A percentile compares a stretch with the other conserved stretches of the same genome.
Evolutionary conservation across 2,329 filamentous ascomycete species (phyloP).

Genomic region (Aureobasidium leucospermi): DNA sequence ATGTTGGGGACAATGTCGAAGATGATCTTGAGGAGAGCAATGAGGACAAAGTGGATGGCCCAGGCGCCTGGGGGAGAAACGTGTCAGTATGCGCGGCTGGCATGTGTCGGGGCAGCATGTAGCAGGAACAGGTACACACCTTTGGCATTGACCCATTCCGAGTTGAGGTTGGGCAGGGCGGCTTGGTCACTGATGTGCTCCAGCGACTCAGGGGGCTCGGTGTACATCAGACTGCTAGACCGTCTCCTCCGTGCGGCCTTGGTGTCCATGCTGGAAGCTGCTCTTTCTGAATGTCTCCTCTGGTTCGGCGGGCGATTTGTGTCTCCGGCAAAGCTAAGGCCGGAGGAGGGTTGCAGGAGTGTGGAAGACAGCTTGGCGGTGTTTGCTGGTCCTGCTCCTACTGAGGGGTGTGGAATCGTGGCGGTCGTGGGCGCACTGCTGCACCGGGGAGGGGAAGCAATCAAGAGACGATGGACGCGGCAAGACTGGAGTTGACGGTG

Average conservation of each 20-base stretch:
- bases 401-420: slow-evolving; percentile 4
- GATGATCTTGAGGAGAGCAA: slow-evolving; percentile 85
- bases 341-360: slow-evolving; percentile 62
- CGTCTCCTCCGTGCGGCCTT: slow-evolving; percentile 60
- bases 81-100: slow-evolving; percentile 16
- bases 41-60: slow-evolving; percentile 94
- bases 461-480: not conserved
- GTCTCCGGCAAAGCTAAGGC: slow-evolving; percentile 78
- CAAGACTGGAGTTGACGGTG: not conserved
- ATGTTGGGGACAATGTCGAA: slow-evolving; percentile 95
- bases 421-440: not conserved
- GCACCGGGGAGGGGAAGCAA: not conserved
- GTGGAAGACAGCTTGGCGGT: slow-evolving; percentile 97
- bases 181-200: slow-evolving; percentile 98
- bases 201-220: slow-evolving; percentile 90
- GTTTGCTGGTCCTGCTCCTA: slow-evolving; percentile 34
- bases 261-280: slow-evolving; percentile 52
- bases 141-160: slow-evolving; percentile 98
- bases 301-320: slow-evolving; percentile 60
- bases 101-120: not conserved
- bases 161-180: slow-evolving; percentile 88
- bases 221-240: slow-evolving; percentile 97
- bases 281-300: slow-evolving; percentile 44
- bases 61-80: slow-evolving; percentile 64
- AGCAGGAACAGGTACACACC: slow-evolving; percentile 47